Conservation (phyloP, 2,329 filamentous ascomycete species). For the Emergomyces pasteurianus region DNA sequence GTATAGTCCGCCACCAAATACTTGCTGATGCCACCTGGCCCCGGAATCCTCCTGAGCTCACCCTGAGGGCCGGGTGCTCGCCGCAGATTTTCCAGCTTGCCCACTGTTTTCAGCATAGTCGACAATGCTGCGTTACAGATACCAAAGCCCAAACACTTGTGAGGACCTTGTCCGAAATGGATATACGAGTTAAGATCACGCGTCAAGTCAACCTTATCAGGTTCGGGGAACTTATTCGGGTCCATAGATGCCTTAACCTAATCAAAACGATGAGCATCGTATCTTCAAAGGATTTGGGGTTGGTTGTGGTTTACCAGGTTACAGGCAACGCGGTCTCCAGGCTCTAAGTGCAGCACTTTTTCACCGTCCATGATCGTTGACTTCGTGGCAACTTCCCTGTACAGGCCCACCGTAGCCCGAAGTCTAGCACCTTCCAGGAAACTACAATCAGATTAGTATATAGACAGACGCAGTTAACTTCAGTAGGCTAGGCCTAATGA, state of each 20-base stretch:
- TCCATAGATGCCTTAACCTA: constrained; percentile 29
- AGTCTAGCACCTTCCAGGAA: constrained; percentile 32
- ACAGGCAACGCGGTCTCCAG: constrained; percentile 24
- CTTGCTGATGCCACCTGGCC: constrained; percentile 28
- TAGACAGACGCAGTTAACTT: not conserved
- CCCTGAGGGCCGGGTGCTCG: constrained; percentile 38
- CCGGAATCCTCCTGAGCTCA: constrained; percentile 31
- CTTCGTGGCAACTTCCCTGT: constrained; percentile 23
- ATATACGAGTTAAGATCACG: constrained; percentile 31
- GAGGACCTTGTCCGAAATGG: constrained; percentile 36
- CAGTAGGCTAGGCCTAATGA: not conserved
- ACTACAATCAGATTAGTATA: constrained; percentile 13
- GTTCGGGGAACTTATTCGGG: constrained; percentile 24
- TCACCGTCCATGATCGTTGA: constrained; percentile 25
- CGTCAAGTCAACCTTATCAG: constrained; percentile 32
- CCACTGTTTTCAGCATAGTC: constrained; percentile 33
- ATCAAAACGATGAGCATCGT: constrained; percentile 26
- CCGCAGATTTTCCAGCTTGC: constrained; percentile 34
- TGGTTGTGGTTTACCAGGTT: constrained; percentile 44
- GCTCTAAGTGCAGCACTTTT: constrained; percentile 21
- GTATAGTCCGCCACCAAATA: constrained; percentile 35
- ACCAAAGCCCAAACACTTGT: constrained; percentile 35
- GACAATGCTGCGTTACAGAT: constrained; percentile 29
- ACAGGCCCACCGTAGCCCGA: constrained; percentile 26
- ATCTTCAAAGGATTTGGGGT: constrained; percentile 38